These are phyloP conservation scores for Tricholoma sp. DNA, from an alignment of 768 basidiomycete species.

Conservation along the genomic window DNA sequence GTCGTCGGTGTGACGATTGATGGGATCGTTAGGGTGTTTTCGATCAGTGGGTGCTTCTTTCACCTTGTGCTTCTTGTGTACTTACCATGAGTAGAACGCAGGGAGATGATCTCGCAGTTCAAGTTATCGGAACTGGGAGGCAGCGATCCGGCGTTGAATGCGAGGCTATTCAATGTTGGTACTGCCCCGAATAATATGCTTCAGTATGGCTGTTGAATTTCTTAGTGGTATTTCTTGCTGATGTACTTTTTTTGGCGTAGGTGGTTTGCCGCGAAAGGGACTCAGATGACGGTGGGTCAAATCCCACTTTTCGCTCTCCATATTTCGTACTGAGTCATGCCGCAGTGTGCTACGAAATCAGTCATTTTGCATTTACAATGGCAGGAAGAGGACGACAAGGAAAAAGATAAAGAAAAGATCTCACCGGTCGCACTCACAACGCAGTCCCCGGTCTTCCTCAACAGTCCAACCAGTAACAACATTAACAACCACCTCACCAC, in stretches of 20 bases:
- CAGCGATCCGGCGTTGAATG: conserved; percentile 58
- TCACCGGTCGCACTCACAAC: conserved; percentile 11
- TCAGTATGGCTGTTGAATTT: conserved; percentile 37
- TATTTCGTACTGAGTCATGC: not conserved
- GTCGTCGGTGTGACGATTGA: conserved; percentile 92
- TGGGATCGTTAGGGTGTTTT: conserved; percentile 86
- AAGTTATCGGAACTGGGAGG: conserved; percentile 75
- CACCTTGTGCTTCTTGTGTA: not conserved
- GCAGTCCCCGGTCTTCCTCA: conserved; percentile 16
- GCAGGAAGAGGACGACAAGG: conserved; percentile 56
- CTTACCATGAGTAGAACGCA: conserved; percentile 31
- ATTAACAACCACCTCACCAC: conserved; percentile 17
- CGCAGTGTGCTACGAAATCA: conserved; percentile 83
- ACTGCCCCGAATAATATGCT: conserved; percentile 83
- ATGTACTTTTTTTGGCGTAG: conserved; percentile 23
- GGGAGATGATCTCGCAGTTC: conserved; percentile 93
- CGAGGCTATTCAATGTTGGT: conserved; percentile 74
- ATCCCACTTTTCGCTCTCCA: not conserved
- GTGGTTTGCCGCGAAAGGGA: conserved; percentile 89
- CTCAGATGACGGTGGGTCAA: conserved; percentile 76
- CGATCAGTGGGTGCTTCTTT: conserved; percentile 60
- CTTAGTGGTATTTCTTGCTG: not conserved
- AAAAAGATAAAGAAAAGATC: conserved; percentile 12
- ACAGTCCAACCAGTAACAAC: conserved; percentile 18
- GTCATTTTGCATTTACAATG: conserved; percentile 83